phyloP scores from a whole-genome alignment of 345 rosid genomes.

The Acer yangbiense region DNA sequence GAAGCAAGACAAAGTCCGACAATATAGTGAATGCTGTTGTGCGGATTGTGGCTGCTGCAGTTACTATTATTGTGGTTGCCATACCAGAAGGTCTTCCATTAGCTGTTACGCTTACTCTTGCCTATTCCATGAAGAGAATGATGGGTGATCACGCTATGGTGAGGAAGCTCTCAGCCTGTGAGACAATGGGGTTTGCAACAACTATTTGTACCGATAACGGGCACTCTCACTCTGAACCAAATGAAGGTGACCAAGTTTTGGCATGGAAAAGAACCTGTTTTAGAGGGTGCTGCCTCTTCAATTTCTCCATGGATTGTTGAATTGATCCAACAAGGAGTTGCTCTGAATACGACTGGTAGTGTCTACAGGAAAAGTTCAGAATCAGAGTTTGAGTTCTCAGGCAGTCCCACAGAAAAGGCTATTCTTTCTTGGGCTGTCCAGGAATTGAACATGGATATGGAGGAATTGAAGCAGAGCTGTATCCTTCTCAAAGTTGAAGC shows the following conservation, averaged over 20 bases:
- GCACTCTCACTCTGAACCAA: conserved; percentile 70
- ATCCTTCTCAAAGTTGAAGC: conserved; percentile 60
- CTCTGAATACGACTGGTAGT: conserved; percentile 67
- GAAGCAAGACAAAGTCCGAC: conserved; percentile 24
- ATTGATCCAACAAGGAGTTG: conserved; percentile 56
- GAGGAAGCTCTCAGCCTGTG: conserved; percentile 74
- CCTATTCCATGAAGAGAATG: conserved; percentile 84
- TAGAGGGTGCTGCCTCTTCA: conserved; percentile 15
- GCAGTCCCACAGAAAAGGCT: conserved; percentile 77
- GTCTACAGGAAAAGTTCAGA: conserved; percentile 36
- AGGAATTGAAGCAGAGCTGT: conserved; percentile 31
- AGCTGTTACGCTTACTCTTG: conserved; percentile 79
- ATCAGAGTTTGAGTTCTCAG: conserved; percentile 49
- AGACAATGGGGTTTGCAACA: conserved; percentile 88
- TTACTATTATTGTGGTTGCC: conserved; percentile 79
- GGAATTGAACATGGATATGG: conserved; percentile 44
- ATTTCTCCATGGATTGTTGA: conserved; percentile 40
- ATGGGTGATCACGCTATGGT: conserved; percentile 88
- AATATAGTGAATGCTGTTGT: conserved; percentile 22
- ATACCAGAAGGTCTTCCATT: conserved; percentile 82
- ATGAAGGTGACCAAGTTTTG: conserved; percentile 72
- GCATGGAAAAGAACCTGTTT: conserved; percentile 47
- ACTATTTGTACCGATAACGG: conserved; percentile 74
- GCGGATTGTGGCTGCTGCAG: conserved; percentile 65
- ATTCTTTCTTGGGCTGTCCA: conserved; percentile 72